Percentiles rank a stretch among this genome's conserved stretches.
Evolutionary conservation across 148 eudicot genomes (phyloP).

Genomic region (Camellia japonica): DNA sequence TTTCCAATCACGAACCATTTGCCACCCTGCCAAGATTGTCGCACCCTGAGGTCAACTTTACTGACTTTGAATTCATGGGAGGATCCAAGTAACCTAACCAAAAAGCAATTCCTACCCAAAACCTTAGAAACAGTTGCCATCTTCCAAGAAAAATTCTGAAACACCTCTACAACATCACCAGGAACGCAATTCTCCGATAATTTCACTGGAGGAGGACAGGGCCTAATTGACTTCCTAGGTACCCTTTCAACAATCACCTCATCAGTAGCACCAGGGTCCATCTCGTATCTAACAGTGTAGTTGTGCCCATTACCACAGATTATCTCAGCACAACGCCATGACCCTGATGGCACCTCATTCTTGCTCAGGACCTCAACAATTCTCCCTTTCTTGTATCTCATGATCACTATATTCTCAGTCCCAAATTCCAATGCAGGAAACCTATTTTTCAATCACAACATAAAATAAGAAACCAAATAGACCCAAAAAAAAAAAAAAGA

Average conservation of each 20-base stretch:
- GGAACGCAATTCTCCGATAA: conserved; percentile 38
- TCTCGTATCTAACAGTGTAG: conserved; percentile 54
- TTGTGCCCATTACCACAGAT: conserved; percentile 45
- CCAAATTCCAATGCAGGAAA: conserved; percentile 22
- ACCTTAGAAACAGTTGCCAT: conserved; percentile 53
- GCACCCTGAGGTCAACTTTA: conserved; percentile 49
- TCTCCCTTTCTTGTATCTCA: conserved; percentile 70
- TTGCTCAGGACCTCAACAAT: conserved; percentile 66
- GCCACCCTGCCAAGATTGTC: conserved; percentile 70
- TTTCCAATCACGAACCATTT: conserved; percentile 63
- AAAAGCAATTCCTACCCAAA: conserved; percentile 28
- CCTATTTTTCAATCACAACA: conserved; percentile 23
- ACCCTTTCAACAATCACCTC: conserved; percentile 43
- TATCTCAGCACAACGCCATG: conserved; percentile 70
- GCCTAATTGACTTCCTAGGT: conserved; percentile 57
- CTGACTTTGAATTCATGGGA: conserved; percentile 40
- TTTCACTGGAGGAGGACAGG: conserved; percentile 59
- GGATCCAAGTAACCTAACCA: conserved; percentile 69
- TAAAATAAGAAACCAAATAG: conserved; percentile 14
- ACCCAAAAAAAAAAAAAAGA: not conserved
- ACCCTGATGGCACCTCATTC: conserved; percentile 57
- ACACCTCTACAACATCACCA: conserved; percentile 76
- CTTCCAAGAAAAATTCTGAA: conserved; percentile 59
- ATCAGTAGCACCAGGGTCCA: conserved; percentile 25
- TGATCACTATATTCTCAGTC: conserved; percentile 23